Conservation (phyloP, 345 rosid species). For the Acer saccharum region DNA sequence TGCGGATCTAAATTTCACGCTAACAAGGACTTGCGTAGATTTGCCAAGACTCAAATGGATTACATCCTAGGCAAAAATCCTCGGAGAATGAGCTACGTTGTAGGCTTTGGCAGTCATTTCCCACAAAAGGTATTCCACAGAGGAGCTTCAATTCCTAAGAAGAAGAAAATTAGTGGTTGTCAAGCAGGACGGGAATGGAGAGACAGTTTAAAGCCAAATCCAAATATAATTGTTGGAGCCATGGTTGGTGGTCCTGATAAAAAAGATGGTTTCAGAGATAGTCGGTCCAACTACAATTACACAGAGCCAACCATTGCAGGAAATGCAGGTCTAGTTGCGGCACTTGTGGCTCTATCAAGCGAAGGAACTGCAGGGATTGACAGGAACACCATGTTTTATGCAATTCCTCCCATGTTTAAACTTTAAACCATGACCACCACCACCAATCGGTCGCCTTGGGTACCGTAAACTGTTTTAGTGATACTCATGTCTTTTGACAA, state of each 20-base stretch:
- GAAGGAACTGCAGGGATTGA: constrained; percentile 51
- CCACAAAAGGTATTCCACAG: constrained; percentile 86
- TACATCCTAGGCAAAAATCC: constrained; percentile 95
- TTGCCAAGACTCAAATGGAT: constrained; percentile 82
- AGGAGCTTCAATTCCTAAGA: constrained; percentile 88
- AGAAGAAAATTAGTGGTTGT: constrained; percentile 73
- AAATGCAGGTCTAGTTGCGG: constrained; percentile 91
- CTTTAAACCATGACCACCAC: constrained; percentile 6
- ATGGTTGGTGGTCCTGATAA: constrained; percentile 99
- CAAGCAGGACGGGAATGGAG: constrained; percentile 98
- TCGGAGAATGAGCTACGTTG: constrained; percentile 84
- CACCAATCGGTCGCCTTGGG: not conserved
- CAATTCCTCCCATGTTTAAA: constrained; percentile 16
- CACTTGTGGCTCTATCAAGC: constrained; percentile 88
- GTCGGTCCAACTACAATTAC: constrained; percentile 89
- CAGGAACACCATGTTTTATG: constrained; percentile 53
- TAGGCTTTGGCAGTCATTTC: constrained; percentile 81
- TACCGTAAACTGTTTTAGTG: not conserved
- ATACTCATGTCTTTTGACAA: not conserved
- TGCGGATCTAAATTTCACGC: constrained; percentile 89
- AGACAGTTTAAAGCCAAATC: constrained; percentile 79
- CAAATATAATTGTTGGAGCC: constrained; percentile 82
- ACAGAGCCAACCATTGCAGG: constrained; percentile 95
- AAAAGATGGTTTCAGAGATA: constrained; percentile 79
- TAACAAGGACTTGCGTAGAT: constrained; percentile 64